These are phyloP conservation scores for Sclerotiophoma versabilis DNA, from an alignment of 2,329 filamentous ascomycete genomes.

Conservation along the genomic window DNA sequence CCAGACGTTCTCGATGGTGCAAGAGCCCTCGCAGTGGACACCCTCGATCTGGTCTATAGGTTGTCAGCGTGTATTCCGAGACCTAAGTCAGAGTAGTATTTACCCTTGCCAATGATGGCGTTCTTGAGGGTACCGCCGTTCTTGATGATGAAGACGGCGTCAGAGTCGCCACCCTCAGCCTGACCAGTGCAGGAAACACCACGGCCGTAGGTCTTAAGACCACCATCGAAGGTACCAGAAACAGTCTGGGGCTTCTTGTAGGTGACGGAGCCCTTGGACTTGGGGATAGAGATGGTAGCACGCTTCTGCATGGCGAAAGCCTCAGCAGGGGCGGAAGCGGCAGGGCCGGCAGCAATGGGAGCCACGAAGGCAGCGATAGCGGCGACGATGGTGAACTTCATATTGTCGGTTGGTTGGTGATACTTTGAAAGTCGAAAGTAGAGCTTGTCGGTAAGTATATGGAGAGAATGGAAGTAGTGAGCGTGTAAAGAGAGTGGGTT, in stretches of 20 bases:
- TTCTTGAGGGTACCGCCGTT: constrained; percentile 61
- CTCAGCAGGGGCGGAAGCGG: constrained; percentile 29
- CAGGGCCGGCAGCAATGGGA: constrained; percentile 39
- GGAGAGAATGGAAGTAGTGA: constrained; percentile 28
- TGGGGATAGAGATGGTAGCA: constrained; percentile 39
- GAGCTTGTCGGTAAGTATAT: constrained; percentile 26
- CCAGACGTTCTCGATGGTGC: constrained; percentile 58
- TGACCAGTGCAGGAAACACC: constrained; percentile 51
- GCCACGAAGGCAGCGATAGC: constrained; percentile 38
- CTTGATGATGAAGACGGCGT: constrained; percentile 62
- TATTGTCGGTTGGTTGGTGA: constrained; percentile 32
- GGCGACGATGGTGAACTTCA: constrained; percentile 43
- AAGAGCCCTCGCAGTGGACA: constrained; percentile 60
- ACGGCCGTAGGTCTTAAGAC: constrained; percentile 46
- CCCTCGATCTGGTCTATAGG: constrained; percentile 55
- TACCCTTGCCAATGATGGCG: constrained; percentile 60
- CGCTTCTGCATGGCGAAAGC: constrained; percentile 41
- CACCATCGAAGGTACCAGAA: constrained; percentile 42
- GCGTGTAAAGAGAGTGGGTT: constrained; percentile 26
- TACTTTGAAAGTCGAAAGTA: constrained; percentile 22
- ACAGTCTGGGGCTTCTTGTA: constrained; percentile 32
- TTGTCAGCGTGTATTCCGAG: neutral
- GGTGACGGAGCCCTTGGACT: constrained; percentile 44
- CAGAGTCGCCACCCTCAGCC: constrained; percentile 53
- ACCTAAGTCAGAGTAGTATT: constrained; percentile 22